Percentiles rank a stretch among this genome's conserved stretches.
phyloP scores from a whole-genome alignment of 1,284 basidiomycete genomes.

The Ceratobasidium sp. region DNA sequence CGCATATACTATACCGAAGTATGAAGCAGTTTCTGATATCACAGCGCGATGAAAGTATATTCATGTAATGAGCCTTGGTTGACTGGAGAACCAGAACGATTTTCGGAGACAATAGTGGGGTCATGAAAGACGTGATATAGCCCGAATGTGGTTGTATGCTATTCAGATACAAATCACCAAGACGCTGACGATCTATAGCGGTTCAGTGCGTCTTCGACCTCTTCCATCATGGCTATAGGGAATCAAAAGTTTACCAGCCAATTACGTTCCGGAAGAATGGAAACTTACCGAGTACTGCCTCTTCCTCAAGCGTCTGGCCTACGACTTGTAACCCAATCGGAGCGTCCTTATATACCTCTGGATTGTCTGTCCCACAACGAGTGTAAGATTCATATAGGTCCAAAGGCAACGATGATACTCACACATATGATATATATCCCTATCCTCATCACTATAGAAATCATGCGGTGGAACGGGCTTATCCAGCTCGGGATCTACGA shows the following conservation, averaged over 20 bases:
- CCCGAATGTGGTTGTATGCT: too few species aligned
- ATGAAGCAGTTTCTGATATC: too few species aligned
- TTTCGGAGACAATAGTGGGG: too few species aligned
- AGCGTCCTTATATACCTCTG: conserved; percentile 69
- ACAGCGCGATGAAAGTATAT: too few species aligned
- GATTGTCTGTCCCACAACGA: conserved; percentile 64
- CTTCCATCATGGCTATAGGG: conserved; percentile 70
- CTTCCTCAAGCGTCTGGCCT: conserved; percentile 79
- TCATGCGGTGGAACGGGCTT: conserved; percentile 60
- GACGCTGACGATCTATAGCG: not conserved
- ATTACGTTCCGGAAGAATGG: not conserved
- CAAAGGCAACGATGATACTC: conserved; percentile 52
- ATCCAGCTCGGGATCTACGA: conserved; percentile 68
- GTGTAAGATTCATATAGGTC: too few species aligned
- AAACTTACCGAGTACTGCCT: conserved; percentile 57
- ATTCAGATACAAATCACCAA: too few species aligned
- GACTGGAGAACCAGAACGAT: too few species aligned
- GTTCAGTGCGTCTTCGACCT: conserved; percentile 61
- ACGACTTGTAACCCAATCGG: conserved; percentile 81
- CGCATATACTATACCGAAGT: too few species aligned
- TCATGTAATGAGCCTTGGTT: too few species aligned
- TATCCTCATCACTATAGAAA: conserved; percentile 67
- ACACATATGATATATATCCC: conserved; percentile 70
- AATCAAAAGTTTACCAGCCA: not conserved
- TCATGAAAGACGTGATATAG: too few species aligned